Evolutionary conservation across 2,329 filamentous ascomycete species (phyloP), one percentile per base, ranked within the genome.

Genomic region (Colletotrichum sidae): DNA sequence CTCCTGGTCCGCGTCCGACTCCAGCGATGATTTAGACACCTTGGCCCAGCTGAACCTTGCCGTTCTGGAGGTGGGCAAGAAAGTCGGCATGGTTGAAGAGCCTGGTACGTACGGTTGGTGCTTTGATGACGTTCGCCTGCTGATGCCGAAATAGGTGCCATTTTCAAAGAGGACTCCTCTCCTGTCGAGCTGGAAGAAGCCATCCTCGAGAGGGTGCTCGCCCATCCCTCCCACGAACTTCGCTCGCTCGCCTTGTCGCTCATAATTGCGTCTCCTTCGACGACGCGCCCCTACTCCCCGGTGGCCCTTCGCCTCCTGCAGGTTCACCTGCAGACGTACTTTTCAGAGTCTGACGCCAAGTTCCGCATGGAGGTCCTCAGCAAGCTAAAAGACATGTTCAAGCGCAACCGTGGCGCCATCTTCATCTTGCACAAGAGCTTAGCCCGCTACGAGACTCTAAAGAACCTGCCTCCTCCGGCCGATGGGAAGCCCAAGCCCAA

Each of bases 331-430:
- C 84, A 86, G 1, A 86, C 90, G 13, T 88, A 95, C 68, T 91
- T 96, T 73, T 88, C 93, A 3, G 94, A 97, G 68, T 89, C 92
- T 0, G 94, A 97, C 74, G 90, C 95, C 6, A 93, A 95, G 71
- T 91, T 94, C 69, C 88, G 96, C 61, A 91, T 94, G 63, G 93
- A 97, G 70, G 84, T 96, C 2, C 83, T 95, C 34, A 88, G 89
- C 33, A 86, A 92, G 67, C 88, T 91, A 2, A 90, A 92, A 67
- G 89, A 90, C 70, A 88, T 98, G 75, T 87, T 94, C 64, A 90
- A 91, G 71, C 89, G 94, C 47, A 80, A 97, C 5, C 86, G 91
- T 69, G 89, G 89, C 33, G 86, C 90, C 9, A 87, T 90, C 15
- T 83, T 85, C 15, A 82, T 84, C 9, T 77, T 91, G 17, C 81